A percentile compares a stretch with the other conserved stretches of the same genome.
Evolutionary conservation across 192 early-diverging fungal genomes (phyloP).

Genomic region (Spizellomyces sp.): DNA sequence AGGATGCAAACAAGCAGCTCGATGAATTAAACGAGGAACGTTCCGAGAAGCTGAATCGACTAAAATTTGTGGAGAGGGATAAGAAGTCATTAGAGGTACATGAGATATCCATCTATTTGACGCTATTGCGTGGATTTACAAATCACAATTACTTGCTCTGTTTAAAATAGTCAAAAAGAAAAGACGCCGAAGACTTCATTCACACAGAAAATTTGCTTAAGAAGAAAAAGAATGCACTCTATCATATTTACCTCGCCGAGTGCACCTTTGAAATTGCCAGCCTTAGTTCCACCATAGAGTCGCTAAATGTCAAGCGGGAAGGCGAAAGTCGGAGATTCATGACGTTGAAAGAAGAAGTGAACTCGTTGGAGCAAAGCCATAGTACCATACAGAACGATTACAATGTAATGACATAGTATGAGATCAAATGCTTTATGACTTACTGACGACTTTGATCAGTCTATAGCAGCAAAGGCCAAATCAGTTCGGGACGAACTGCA

Average conservation of each 20-base stretch:
- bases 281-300: conserved; percentile 48
- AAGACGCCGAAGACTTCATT: conserved; percentile 80
- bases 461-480: conserved; percentile 58
- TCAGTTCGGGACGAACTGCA: conserved; percentile 62
- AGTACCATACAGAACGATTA: conserved; percentile 58
- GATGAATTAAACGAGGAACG: conserved; percentile 79
- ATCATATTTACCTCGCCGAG: conserved; percentile 73
- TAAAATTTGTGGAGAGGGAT: conserved; percentile 90
- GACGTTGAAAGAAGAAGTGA: conserved; percentile 64
- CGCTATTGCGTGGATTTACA: neutral
- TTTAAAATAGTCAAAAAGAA: conserved; percentile 59
- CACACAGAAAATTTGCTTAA: conserved; percentile 79
- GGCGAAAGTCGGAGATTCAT: conserved; percentile 63
- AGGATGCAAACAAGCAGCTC: conserved; percentile 64
- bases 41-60: conserved; percentile 76
- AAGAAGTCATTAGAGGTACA: conserved; percentile 74
- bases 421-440: neutral
- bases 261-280: conserved; percentile 52
- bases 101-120: too few species aligned
- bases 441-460: conserved; percentile 17
- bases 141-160: too few species aligned
- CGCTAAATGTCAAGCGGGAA: conserved; percentile 56
- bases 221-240: conserved; percentile 71
- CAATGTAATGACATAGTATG: neutral
- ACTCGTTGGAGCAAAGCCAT: conserved; percentile 63